A percentile compares a stretch with the other conserved stretches of the same genome.
phyloP scores from a whole-genome alignment of 495 filamentous ascomycete species.

The Penicillium dipodomyicola region DNA sequence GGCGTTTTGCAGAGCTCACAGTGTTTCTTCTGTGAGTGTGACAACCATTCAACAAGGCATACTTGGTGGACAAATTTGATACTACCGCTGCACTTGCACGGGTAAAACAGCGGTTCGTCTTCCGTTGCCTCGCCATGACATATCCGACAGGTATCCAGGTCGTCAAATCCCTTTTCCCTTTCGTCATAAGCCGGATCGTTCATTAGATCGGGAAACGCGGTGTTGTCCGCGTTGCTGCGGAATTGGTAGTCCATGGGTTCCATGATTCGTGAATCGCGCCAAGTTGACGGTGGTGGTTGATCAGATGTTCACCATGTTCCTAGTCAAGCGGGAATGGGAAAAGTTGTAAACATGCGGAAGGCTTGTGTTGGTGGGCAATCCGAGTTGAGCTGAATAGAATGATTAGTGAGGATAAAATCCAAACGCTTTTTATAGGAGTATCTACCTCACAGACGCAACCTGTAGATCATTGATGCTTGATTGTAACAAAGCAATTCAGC shows the following conservation, averaged over 20 bases:
- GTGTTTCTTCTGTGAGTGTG: constrained; percentile 97
- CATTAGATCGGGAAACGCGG: constrained; percentile 58
- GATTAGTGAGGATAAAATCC: neutral
- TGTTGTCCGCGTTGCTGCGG: constrained; percentile 18
- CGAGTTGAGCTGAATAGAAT: neutral
- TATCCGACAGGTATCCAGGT: constrained; percentile 85
- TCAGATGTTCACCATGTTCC: constrained; percentile 27
- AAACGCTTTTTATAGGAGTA: neutral
- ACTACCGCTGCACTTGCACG: constrained; percentile 97
- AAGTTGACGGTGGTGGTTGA: constrained; percentile 23
- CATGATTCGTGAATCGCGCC: constrained; percentile 26
- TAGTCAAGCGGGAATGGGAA: neutral
- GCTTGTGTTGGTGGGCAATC: neutral
- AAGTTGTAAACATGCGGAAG: constrained; percentile 4
- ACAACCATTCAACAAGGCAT: constrained; percentile 96
- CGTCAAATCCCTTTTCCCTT: constrained; percentile 43
- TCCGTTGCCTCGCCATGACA: constrained; percentile 82
- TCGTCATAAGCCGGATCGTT: constrained; percentile 59
- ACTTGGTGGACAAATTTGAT: constrained; percentile 98
- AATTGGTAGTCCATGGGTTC: constrained; percentile 21
- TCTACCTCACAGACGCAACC: constrained; percentile 1
- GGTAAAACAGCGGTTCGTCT: constrained; percentile 92
- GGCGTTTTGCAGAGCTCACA: constrained; percentile 99
- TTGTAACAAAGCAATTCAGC: constrained; percentile 9
- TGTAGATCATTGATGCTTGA: constrained; percentile 4